phyloP scores from a whole-genome alignment of 208 protist genomes.

The Acanthamoeba lenticulata region DNA sequence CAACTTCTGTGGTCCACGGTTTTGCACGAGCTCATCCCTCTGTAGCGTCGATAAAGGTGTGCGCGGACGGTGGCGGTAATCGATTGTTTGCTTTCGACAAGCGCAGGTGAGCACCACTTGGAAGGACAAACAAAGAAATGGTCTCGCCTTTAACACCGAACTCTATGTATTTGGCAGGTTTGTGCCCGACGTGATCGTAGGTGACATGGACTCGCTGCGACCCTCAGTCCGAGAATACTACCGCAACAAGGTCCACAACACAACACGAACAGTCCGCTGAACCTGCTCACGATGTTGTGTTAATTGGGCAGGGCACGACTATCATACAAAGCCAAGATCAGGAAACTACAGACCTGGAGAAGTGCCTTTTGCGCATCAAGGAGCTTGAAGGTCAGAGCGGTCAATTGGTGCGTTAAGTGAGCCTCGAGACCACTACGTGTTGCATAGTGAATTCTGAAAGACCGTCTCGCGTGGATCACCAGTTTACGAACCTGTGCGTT shows the following conservation, averaged over 20 bases:
- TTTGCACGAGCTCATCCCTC: background rate
- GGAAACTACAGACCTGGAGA: conserved; percentile 58
- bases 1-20: background rate
- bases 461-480: background rate
- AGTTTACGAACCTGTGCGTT: conserved; percentile 54
- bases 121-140: no score
- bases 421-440: background rate
- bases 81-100: background rate
- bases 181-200: conserved; percentile 33
- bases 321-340: background rate
- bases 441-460: no score
- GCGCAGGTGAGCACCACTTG: background rate
- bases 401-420: background rate
- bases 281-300: background rate
- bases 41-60: background rate
- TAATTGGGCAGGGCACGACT: background rate
- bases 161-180: background rate
- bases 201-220: conserved; percentile 35
- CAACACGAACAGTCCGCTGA: no score
- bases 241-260: background rate
- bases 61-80: conserved; percentile 35
- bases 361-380: background rate
- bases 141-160: background rate
- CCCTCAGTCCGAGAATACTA: conserved; percentile 5
- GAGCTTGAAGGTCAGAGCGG: background rate